Evolutionary conservation across 768 basidiomycete genomes (phyloP).

Genomic region (Guyanaporus albipodus): DNA sequence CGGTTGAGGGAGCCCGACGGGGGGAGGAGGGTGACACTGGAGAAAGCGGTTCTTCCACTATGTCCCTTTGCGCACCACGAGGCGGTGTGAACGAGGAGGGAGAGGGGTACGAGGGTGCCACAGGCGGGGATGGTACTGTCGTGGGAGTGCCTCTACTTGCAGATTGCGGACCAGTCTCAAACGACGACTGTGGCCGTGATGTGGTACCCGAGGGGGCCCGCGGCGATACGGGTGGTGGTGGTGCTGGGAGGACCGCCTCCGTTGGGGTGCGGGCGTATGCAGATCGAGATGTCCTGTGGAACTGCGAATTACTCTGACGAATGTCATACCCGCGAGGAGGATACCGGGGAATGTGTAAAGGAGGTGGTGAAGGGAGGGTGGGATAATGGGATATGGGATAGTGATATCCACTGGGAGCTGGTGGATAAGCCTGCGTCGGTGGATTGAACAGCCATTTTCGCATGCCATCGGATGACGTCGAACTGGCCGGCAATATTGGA

Average conservation of each 20-base stretch:
- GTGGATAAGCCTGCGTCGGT: not conserved
- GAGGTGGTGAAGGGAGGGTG: not conserved
- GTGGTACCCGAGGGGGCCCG: not conserved
- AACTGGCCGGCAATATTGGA: not conserved
- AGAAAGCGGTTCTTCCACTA: not conserved
- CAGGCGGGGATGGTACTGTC: no score
- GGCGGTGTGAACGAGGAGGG: not conserved
- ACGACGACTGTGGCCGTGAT: slow-evolving; percentile 1
- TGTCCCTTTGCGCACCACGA: not conserved
- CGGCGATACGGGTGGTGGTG: slow-evolving; percentile 5
- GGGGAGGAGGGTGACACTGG: not conserved
- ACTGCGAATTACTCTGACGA: not conserved
- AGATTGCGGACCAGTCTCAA: not conserved
- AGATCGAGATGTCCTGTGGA: not conserved
- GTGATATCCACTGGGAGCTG: not conserved
- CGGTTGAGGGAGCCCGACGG: not conserved
- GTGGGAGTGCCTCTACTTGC: no score
- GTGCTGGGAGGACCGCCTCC: not conserved
- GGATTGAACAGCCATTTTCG: not conserved
- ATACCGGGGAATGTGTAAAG: slow-evolving; percentile 1
- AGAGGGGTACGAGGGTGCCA: not conserved
- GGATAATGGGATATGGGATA: slow-evolving; percentile 1
- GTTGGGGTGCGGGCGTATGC: not conserved
- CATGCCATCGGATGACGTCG: not conserved
- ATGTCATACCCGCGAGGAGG: slow-evolving; percentile 6